A percentile compares a stretch with the other conserved stretches of the same genome.
Evolutionary conservation across 768 basidiomycete genomes (phyloP).

Genomic region (Boletus sp.): DNA sequence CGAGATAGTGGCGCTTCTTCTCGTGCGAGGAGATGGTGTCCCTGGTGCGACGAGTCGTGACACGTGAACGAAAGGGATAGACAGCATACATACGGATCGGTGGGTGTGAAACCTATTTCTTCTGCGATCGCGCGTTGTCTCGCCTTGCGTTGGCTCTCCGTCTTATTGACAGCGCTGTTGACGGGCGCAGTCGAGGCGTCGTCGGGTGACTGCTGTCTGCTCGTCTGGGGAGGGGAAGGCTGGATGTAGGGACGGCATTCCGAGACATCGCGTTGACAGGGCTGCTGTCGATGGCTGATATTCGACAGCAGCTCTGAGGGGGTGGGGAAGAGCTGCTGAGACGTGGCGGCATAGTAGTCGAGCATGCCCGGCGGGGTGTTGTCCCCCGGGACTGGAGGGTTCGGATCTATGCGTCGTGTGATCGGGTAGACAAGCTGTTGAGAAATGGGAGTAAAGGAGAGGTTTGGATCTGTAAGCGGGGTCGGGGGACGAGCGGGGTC

Average conservation of each 20-base stretch:
- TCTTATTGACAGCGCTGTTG: conserved; percentile 23
- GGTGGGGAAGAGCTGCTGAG: conserved; percentile 53
- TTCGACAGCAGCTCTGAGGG: conserved; percentile 60
- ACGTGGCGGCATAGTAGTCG: conserved; percentile 21
- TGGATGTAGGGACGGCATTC: conserved; percentile 3
- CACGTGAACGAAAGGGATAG: not conserved
- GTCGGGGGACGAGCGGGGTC: conserved; percentile 5
- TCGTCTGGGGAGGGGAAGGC: conserved; percentile 10
- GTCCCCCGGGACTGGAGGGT: not conserved
- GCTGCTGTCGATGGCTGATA: conserved; percentile 21
- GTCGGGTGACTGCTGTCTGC: conserved; percentile 14
- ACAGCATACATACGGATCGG: conserved; percentile 52
- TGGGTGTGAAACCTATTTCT: conserved; percentile 53
- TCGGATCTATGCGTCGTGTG: not conserved
- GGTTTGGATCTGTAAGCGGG: conserved; percentile 3
- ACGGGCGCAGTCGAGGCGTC: not conserved
- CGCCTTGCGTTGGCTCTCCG: conserved; percentile 53
- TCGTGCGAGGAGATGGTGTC: conserved; percentile 78
- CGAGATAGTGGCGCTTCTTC: conserved; percentile 71
- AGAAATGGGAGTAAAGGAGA: conserved; percentile 6
- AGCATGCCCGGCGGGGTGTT: conserved; percentile 1
- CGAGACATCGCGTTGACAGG: not conserved
- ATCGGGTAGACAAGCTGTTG: conserved; percentile 15
- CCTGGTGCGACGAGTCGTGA: conserved; percentile 28
- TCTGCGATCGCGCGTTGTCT: conserved; percentile 56